These are phyloP conservation scores for Biscogniauxia sp. DNA, from an alignment of 2,329 filamentous ascomycete genomes.

Conservation along the genomic window DNA sequence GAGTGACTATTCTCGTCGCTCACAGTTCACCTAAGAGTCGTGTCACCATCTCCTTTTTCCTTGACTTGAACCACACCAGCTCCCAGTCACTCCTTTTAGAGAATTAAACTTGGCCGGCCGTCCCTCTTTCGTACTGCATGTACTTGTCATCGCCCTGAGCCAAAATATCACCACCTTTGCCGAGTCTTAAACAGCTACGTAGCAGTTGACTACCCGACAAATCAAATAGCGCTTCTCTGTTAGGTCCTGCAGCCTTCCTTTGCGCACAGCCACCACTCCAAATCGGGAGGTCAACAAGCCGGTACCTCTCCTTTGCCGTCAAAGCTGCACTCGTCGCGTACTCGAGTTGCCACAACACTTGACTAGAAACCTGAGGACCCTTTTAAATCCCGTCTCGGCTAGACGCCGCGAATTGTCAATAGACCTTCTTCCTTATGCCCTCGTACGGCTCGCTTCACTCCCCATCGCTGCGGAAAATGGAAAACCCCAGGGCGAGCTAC, in stretches of 20 bases:
- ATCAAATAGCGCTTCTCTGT: conserved; percentile 9
- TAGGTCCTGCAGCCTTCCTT: conserved; percentile 4
- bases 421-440: conserved; percentile 59
- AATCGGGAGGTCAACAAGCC: conserved; percentile 15
- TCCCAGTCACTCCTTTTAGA: conserved; percentile 22
- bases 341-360: conserved; percentile 4
- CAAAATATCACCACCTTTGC: conserved; percentile 2
- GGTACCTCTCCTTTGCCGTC: conserved; percentile 8
- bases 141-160: not conserved
- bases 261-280: conserved; percentile 18
- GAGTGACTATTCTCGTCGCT: no score
- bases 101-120: not conserved
- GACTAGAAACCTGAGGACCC: not conserved
- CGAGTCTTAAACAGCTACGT: conserved; percentile 7
- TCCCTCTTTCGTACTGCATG: not conserved
- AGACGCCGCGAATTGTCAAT: conserved; percentile 14
- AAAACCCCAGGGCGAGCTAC: conserved; percentile 60
- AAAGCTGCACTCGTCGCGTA: conserved; percentile 14
- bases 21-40: no score
- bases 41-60: not conserved
- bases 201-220: conserved; percentile 8
- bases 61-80: conserved; percentile 1
- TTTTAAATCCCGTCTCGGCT: conserved; percentile 8
- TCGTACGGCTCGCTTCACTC: conserved; percentile 70
- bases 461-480: conserved; percentile 79